A percentile compares a stretch with the other conserved stretches of the same genome.
Evolutionary conservation across 176 grass and related monocot genomes (phyloP).

Genomic region (Carex cristatella): DNA sequence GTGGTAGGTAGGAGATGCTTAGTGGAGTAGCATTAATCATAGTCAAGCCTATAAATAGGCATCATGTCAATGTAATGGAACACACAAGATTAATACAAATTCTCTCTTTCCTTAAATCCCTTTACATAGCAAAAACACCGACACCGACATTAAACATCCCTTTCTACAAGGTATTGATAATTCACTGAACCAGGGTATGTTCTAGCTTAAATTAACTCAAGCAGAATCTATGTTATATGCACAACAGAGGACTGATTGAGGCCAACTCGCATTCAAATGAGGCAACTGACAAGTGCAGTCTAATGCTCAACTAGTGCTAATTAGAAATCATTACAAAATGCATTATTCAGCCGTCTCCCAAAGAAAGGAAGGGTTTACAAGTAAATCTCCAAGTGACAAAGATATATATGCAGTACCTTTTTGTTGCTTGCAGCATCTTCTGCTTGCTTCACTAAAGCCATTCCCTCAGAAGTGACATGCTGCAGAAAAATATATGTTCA

Average conservation of each 20-base stretch:
- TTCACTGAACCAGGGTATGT: neutral
- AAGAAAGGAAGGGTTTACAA: neutral
- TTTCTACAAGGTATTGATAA: neutral
- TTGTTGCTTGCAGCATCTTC: conserved; percentile 95
- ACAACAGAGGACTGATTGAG: neutral
- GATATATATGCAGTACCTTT: conserved; percentile 33
- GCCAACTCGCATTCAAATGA: neutral
- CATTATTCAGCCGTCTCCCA: neutral
- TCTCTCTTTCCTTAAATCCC: too few species aligned
- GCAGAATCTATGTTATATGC: neutral
- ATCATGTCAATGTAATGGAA: too few species aligned
- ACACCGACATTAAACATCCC: neutral
- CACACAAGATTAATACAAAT: too few species aligned
- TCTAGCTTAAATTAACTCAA: neutral
- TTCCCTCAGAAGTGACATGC: conserved; percentile 90
- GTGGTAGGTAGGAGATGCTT: too few species aligned
- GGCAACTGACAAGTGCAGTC: neutral
- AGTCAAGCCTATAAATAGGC: too few species aligned
- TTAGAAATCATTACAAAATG: neutral
- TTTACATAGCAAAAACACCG: neutral
- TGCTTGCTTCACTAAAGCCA: conserved; percentile 79
- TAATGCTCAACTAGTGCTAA: neutral
- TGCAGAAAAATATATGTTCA: conserved; percentile 27
- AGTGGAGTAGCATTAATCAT: too few species aligned
- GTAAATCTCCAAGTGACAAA: conserved; percentile 5